phyloP scores from a whole-genome alignment of 495 filamentous ascomycete species.

The Cercophora samala region DNA sequence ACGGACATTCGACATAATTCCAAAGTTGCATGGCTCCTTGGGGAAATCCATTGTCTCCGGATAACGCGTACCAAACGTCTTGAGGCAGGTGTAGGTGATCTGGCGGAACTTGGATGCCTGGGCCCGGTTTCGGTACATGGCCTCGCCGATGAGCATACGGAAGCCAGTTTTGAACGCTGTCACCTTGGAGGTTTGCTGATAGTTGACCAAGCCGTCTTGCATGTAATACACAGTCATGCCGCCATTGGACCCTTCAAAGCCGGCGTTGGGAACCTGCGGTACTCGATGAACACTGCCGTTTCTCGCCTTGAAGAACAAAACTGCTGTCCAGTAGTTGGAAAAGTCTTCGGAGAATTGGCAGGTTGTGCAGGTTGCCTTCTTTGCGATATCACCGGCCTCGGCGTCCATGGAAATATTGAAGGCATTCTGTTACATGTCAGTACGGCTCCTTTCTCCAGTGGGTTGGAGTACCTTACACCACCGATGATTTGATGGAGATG shows the following conservation, averaged over 20 bases:
- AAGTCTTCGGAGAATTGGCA: slow-evolving; percentile 39
- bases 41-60: slow-evolving; percentile 36
- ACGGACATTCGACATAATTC: slow-evolving; percentile 43
- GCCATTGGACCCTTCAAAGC: slow-evolving; percentile 23
- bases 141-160: slow-evolving; percentile 72
- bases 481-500: slow-evolving; percentile 13
- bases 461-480: background rate
- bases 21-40: slow-evolving; percentile 32
- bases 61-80: slow-evolving; percentile 31
- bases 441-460: no score
- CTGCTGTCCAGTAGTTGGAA: slow-evolving; percentile 47
- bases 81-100: slow-evolving; percentile 42
- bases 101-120: slow-evolving; percentile 38
- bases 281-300: slow-evolving; percentile 43
- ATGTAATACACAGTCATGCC: slow-evolving; percentile 47
- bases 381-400: slow-evolving; percentile 28
- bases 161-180: slow-evolving; percentile 55
- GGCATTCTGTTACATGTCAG: slow-evolving; percentile 3
- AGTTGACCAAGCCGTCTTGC: slow-evolving; percentile 20
- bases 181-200: slow-evolving; percentile 36
- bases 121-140: slow-evolving; percentile 36
- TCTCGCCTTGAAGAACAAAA: slow-evolving; percentile 37
- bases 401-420: slow-evolving; percentile 36
- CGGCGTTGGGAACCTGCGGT: slow-evolving; percentile 26
- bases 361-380: slow-evolving; percentile 35